A percentile compares a stretch with the other conserved stretches of the same genome.
These are phyloP conservation scores for Clitoria ternatea DNA, from an alignment of 306 rosid genomes.

Conservation along the genomic window DNA sequence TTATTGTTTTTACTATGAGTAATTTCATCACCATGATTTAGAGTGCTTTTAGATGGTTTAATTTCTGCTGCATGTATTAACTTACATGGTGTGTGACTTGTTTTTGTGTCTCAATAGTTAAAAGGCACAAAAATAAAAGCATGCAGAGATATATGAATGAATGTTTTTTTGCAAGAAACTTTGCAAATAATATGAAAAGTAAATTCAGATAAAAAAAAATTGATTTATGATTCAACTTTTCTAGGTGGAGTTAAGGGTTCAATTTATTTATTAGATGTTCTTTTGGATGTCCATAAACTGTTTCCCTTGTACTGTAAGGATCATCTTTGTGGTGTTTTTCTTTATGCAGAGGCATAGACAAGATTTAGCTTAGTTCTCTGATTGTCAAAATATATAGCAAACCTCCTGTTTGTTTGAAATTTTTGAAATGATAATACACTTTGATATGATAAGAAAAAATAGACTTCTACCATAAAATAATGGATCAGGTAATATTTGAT, in stretches of 20 bases:
- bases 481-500: neutral
- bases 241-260: neutral
- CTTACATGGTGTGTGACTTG: neutral
- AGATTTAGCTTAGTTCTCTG: neutral
- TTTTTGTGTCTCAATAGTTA: neutral
- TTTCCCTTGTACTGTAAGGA: neutral
- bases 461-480: neutral
- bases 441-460: neutral
- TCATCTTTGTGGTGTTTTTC: neutral
- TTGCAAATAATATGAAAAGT: neutral
- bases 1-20: neutral
- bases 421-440: neutral
- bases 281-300: neutral
- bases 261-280: neutral
- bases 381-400: neutral
- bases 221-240: neutral
- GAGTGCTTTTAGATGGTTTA: neutral
- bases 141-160: neutral
- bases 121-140: neutral
- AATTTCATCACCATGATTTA: neutral
- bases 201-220: neutral
- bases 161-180: neutral
- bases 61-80: neutral
- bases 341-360: neutral
- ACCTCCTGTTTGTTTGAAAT: neutral